Percentiles rank a stretch among this genome's conserved stretches.
phyloP scores from a whole-genome alignment of 192 early-diverging fungal genomes.

The Backusella mclennaniae region DNA sequence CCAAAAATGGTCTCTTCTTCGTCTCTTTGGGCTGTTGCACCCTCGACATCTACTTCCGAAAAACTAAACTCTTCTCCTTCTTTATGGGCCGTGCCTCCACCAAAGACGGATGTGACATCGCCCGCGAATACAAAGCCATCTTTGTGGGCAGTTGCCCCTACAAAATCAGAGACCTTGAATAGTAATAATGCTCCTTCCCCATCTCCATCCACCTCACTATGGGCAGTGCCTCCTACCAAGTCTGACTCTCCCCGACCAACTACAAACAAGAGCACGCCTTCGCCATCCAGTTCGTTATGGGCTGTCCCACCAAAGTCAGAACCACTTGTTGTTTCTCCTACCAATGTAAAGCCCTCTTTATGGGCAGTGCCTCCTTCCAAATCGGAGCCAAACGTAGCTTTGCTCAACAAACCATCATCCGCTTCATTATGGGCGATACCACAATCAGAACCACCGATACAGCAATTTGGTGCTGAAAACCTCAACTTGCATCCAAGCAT shows the following conservation, averaged over 20 bases:
- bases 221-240: neutral
- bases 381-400: neutral
- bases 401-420: neutral
- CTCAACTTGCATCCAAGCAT: conserved; percentile 12
- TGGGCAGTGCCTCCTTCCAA: conserved; percentile 20
- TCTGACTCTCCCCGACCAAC: neutral
- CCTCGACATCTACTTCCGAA: conserved; percentile 14
- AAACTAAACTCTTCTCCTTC: neutral
- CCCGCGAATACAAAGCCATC: neutral
- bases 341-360: neutral
- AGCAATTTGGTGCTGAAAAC: conserved; percentile 1
- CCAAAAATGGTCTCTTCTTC: neutral
- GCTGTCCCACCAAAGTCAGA: conserved; percentile 9
- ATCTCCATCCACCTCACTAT: neutral
- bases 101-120: neutral
- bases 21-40: conserved; percentile 21
- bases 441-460: neutral
- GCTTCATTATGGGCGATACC: neutral
- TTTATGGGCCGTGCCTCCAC: conserved; percentile 8
- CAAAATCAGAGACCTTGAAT: neutral
- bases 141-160: conserved; percentile 17
- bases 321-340: neutral
- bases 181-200: neutral
- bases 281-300: conserved; percentile 13
- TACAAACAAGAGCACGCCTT: neutral